Evolutionary conservation across 345 rosid species (phyloP), one percentile per base, ranked within the genome.

Genomic region (Eucalyptus cloeziana): DNA sequence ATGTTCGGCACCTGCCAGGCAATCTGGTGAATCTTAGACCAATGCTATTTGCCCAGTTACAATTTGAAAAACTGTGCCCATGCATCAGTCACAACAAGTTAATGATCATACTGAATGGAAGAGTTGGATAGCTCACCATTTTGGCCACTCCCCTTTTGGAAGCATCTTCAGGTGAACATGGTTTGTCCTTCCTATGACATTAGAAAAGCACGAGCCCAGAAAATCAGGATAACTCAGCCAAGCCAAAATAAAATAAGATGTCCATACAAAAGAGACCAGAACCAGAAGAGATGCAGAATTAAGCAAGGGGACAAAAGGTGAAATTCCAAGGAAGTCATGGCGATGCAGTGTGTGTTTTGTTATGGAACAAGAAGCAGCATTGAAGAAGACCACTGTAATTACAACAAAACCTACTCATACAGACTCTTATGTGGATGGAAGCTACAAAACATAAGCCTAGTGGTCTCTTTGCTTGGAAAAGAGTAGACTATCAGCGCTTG

Each of bases 101-200:
- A 30, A 47, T 79, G 85, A 6, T 50, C 44, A 10, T 47, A 88
- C 25, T 49, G 86, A 50, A 50, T 13, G 80, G 45, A 86, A 43
- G 85, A 62, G 22, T 64, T 76, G 40, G 43, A 62, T 88, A 37
- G 87, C 92, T 91, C 93, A 95, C 99, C 98, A 97, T 95, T 93
- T 95, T 50, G 97, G 98, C 97, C 98, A 94, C 89, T 94, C 96
- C 90, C 98, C 97, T 93, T 49, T 93, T 1, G 99, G 97, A 92
- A 97, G 98, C 96, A 94, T 92, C 47, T 91, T 91, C 85, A 92
- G 50, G 88, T 94, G 92, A 87, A 93, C 91, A 49, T 83, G 85
- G 88, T 95, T 95, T 50, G 93, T 95, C 93, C 99, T 94, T 80
- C 98, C 98, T 96, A 85, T 13, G 16, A 60, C 30, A 52, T 86